These are phyloP conservation scores for Candida ipomoeae DNA, from an alignment of 805 yeast genomes.

Conservation along the genomic window DNA sequence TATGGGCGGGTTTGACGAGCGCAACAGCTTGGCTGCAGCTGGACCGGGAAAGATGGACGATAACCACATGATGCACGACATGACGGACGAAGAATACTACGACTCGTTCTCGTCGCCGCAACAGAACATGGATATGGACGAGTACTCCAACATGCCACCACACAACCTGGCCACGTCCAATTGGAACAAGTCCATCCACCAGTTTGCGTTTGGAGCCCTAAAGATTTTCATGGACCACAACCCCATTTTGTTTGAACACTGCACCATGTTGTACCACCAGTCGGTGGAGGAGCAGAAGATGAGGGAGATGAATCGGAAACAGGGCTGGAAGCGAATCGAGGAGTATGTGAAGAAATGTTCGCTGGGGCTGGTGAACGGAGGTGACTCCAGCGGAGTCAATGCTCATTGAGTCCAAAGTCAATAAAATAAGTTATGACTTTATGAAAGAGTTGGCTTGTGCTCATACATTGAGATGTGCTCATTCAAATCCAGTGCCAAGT, in stretches of 20 bases:
- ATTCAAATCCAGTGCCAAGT: too few species aligned
- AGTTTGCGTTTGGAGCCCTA: conserved; percentile 85
- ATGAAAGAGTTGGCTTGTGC: too few species aligned
- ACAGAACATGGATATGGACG: conserved; percentile 29
- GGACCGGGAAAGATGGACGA: conserved; percentile 11
- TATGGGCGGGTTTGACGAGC: conserved; percentile 11
- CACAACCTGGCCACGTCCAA: conserved; percentile 52
- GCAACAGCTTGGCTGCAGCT: conserved; percentile 5
- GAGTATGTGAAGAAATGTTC: conserved; percentile 42
- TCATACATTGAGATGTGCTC: too few species aligned
- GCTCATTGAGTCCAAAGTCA: not conserved
- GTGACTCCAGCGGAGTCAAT: not conserved
- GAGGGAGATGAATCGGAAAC: conserved; percentile 56
- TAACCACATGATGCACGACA: conserved; percentile 24
- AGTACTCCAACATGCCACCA: conserved; percentile 33
- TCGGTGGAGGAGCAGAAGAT: conserved; percentile 69
- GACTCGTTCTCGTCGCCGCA: conserved; percentile 38
- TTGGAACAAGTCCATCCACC: conserved; percentile 93
- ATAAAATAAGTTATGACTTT: too few species aligned
- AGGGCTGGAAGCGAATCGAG: conserved; percentile 70
- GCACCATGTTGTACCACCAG: conserved; percentile 82
- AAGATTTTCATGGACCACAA: conserved; percentile 91
- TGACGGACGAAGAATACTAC: conserved; percentile 43
- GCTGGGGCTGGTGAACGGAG: conserved; percentile 1
- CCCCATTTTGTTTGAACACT: conserved; percentile 86